A percentile compares a stretch with the other conserved stretches of the same genome.
Conservation (phyloP, 1,284 basidiomycete genomes). For the Kwoniella shivajii region DNA sequence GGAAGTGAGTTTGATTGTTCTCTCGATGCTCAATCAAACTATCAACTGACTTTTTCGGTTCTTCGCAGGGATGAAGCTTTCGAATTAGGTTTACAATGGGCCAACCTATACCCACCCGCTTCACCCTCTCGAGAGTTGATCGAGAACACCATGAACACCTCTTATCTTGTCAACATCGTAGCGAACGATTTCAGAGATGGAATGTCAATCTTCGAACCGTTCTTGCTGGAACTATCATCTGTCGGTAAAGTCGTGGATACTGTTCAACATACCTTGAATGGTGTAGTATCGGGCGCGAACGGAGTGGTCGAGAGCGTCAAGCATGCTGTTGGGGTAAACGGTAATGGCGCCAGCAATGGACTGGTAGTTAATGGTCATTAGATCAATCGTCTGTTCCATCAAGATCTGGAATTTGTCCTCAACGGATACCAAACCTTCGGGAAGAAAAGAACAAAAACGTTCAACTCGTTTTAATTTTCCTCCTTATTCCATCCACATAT, state of each 20-base stretch:
- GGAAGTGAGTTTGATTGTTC: conserved; percentile 38
- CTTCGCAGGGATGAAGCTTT: conserved; percentile 77
- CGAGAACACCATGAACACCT: conserved; percentile 73
- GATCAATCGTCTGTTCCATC: neutral
- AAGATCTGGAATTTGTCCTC: conserved; percentile 11
- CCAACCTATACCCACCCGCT: conserved; percentile 77
- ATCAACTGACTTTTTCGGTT: conserved; percentile 40
- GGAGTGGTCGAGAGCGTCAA: conserved; percentile 24
- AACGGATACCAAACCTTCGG: conserved; percentile 19
- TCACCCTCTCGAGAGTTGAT: conserved; percentile 78
- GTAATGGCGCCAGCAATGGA: conserved; percentile 12
- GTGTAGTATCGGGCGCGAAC: conserved; percentile 25
- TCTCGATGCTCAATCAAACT: conserved; percentile 3
- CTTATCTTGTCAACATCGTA: conserved; percentile 92
- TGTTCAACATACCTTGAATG: conserved; percentile 15
- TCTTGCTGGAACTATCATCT: conserved; percentile 58
- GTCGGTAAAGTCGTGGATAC: conserved; percentile 17
- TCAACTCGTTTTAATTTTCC: conserved; percentile 19
- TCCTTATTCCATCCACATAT: neutral
- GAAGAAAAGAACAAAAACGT: conserved; percentile 8
- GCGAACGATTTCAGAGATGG: conserved; percentile 92
- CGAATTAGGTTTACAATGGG: conserved; percentile 93
- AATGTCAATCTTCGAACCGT: conserved; percentile 82
- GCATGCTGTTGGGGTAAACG: neutral
- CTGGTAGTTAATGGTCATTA: conserved; percentile 12